Conservation (phyloP, 495 filamentous ascomycete genomes). For the Aspergillus leporis region DNA sequence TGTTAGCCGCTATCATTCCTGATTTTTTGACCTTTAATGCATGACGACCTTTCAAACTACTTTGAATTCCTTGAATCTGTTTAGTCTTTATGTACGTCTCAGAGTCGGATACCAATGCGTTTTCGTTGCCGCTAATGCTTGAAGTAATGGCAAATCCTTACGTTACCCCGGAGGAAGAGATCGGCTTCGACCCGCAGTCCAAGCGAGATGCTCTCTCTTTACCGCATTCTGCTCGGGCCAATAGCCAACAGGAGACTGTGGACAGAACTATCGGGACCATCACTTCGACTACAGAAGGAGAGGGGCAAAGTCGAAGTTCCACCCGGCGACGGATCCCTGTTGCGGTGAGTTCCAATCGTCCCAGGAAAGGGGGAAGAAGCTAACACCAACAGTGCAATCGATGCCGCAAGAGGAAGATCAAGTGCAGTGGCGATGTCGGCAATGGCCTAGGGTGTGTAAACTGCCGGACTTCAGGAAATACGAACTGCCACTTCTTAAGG, state of each 20-base stretch:
- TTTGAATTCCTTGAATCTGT: conserved; percentile 16
- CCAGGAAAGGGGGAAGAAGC: not conserved
- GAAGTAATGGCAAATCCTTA: conserved; percentile 38
- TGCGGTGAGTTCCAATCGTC: conserved; percentile 54
- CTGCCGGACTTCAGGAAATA: conserved; percentile 72
- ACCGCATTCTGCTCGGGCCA: conserved; percentile 27
- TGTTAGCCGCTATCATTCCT: conserved; percentile 22
- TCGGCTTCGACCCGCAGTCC: conserved; percentile 24
- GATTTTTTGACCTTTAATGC: conserved; percentile 19
- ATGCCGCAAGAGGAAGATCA: conserved; percentile 93
- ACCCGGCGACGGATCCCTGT: conserved; percentile 61
- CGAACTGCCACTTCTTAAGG: conserved; percentile 75
- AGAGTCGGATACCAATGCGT: conserved; percentile 20
- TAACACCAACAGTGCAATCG: conserved; percentile 68
- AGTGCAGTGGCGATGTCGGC: conserved; percentile 85
- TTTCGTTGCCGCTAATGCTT: conserved; percentile 20
- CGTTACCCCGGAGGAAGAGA: conserved; percentile 30
- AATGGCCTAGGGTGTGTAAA: conserved; percentile 76
- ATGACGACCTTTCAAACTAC: conserved; percentile 15
- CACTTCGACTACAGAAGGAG: conserved; percentile 28
- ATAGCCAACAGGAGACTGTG: conserved; percentile 28
- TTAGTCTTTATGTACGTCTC: conserved; percentile 25
- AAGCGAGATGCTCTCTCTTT: conserved; percentile 28
- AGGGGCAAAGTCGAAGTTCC: conserved; percentile 35
- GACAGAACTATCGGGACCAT: conserved; percentile 22